A percentile compares a stretch with the other conserved stretches of the same genome.
phyloP scores from a whole-genome alignment of 2,329 filamentous ascomycete species.

The Byssothecium circinans region DNA sequence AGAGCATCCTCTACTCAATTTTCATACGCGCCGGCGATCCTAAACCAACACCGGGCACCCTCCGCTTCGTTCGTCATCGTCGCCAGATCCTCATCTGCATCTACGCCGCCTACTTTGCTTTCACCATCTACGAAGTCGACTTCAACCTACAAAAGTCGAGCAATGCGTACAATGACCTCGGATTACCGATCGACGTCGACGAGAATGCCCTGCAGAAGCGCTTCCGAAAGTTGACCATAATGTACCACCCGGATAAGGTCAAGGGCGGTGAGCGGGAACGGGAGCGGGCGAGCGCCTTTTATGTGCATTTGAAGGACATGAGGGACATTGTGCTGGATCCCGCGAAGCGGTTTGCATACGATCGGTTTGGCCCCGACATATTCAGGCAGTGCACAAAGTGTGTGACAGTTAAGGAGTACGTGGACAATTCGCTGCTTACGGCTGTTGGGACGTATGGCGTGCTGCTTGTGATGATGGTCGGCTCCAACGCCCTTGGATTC shows the following conservation, averaged over 20 bases:
- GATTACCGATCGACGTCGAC: slow-evolving; percentile 66
- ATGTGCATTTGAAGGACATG: slow-evolving; percentile 80
- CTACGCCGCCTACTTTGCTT: slow-evolving; percentile 79
- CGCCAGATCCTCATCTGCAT: slow-evolving; percentile 82
- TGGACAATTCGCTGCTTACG: slow-evolving; percentile 62
- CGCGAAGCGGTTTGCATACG: slow-evolving; percentile 76
- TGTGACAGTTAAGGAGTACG: slow-evolving; percentile 71
- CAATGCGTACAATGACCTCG: slow-evolving; percentile 79
- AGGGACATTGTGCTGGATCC: slow-evolving; percentile 87
- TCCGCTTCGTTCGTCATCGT: slow-evolving; percentile 71
- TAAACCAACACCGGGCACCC: slow-evolving; percentile 68
- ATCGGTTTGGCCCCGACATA: slow-evolving; percentile 73
- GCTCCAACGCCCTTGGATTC: slow-evolving; percentile 40
- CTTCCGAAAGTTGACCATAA: slow-evolving; percentile 69
- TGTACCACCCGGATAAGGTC: slow-evolving; percentile 83
- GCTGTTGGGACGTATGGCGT: slow-evolving; percentile 30
- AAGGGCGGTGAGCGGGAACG: slow-evolving; percentile 23
- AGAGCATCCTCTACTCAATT: slow-evolving; percentile 81
- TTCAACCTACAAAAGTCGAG: slow-evolving; percentile 70
- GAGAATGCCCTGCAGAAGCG: slow-evolving; percentile 80
- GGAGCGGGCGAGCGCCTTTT: slow-evolving; percentile 54
- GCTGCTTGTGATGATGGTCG: slow-evolving; percentile 30
- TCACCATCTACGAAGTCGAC: slow-evolving; percentile 92
- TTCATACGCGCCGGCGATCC: slow-evolving; percentile 88
- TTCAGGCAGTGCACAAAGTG: slow-evolving; percentile 57